Conservation (phyloP, 2,329 filamentous ascomycete species). For the Penicillium sp. region DNA sequence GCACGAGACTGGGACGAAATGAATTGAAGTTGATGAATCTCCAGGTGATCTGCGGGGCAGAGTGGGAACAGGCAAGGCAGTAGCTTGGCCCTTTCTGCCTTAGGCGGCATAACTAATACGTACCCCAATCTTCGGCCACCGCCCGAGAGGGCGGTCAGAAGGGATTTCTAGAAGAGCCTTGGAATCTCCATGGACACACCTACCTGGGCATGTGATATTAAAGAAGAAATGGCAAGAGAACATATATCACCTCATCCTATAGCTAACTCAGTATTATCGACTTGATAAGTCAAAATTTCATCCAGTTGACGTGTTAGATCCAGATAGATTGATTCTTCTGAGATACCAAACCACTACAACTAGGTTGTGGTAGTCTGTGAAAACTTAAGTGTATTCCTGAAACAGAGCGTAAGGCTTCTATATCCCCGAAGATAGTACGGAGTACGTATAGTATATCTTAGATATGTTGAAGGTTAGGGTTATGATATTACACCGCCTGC, state of each 20-base stretch:
- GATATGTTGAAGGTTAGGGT: too few species aligned
- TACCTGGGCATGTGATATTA: too few species aligned
- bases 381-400: background rate
- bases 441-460: too few species aligned
- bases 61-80: background rate
- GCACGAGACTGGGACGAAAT: background rate
- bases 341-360: too few species aligned
- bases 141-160: background rate
- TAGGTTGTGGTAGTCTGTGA: too few species aligned
- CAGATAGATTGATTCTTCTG: background rate
- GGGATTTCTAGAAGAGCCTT: background rate
- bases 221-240: background rate
- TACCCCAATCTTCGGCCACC: background rate
- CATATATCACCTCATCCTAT: background rate
- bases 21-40: conserved; percentile 3
- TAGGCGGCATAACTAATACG: background rate
- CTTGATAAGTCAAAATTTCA: background rate
- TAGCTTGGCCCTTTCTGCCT: background rate
- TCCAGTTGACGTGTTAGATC: background rate
- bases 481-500: too few species aligned
- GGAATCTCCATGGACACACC: too few species aligned
- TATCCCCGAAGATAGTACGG: too few species aligned
- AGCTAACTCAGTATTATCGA: background rate
- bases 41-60: conserved; percentile 19
- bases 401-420: too few species aligned